Base-by-base conservation (phyloP, 73 alveolate genomes). In the Paramecium caudatum region DNA sequence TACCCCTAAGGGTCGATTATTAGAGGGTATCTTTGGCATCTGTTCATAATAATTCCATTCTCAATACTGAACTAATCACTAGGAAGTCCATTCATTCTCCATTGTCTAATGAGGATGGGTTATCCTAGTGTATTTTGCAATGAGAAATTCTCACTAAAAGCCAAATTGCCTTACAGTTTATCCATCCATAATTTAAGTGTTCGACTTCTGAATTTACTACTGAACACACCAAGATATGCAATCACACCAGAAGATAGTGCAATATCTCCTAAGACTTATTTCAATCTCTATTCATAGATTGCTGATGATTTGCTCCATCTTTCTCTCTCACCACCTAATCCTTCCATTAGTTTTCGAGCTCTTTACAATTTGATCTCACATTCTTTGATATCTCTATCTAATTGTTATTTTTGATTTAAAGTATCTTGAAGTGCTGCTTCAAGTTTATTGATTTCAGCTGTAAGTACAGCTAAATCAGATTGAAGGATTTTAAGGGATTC, bases 1-100 rank as follows among this genome's bases (percentile, higher is more conserved):
- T 99, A 98, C 94, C 94, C 95, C 93, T 99, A 99, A 37, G 99
- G 99, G 88, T 99, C 99, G 68, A 99, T 98, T 91, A 98, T 95
- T 47, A 99, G 97, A 23, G 99, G 99, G 99, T 99, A 99, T 91
- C 99, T 95, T 50, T 94, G 91, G 10, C 99, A 97, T 87, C 95
- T 95, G 12, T 97, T 97, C 78, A 96, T 98, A 46, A 99, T 95
- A 68, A 98, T 98, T 23, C 99, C 99, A 91, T 99, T 99, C 94
- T 99, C 99, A 17, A 96, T 96, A 61, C 99, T 96, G 95, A 98
- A 97, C 82, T 96, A 97, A 91, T 99, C 99, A 19, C 99, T 97
- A 0, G 99, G 99, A 81, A 98, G 95, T 82, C 99, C 99, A 61
- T 95, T 93, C 90, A 97, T 91, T 90, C 94, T 95, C 99, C 99